phyloP scores from a whole-genome alignment of 1,284 basidiomycete genomes.

The Pisolithus thermaeus region DNA sequence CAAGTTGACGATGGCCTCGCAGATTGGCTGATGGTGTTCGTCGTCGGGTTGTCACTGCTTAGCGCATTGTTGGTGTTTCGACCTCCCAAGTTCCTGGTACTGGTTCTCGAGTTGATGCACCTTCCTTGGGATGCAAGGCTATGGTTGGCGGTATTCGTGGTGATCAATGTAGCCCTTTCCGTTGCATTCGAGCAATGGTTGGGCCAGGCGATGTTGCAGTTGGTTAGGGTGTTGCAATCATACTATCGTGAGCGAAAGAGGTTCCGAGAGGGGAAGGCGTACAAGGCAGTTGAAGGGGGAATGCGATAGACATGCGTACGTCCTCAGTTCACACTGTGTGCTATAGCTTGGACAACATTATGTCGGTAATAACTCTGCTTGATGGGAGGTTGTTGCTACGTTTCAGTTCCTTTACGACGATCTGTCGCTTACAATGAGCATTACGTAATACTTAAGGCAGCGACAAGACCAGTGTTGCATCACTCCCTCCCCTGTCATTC shows the following conservation, averaged over 20 bases:
- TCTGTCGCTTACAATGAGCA: no score
- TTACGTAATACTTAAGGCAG: no score
- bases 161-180: slow-evolving; percentile 70
- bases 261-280: slow-evolving; percentile 55
- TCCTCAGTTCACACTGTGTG: not conserved
- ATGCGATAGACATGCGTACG: slow-evolving; percentile 35
- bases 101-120: slow-evolving; percentile 74
- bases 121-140: slow-evolving; percentile 70
- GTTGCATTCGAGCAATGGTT: slow-evolving; percentile 81
- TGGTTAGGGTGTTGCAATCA: slow-evolving; percentile 45
- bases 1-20: slow-evolving; percentile 8
- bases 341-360: not conserved
- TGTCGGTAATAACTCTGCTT: not conserved
- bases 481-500: not conserved
- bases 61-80: slow-evolving; percentile 71
- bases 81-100: slow-evolving; percentile 57
- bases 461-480: no score
- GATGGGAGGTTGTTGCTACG: no score
- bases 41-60: slow-evolving; percentile 62
- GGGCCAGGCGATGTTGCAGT: slow-evolving; percentile 51
- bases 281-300: slow-evolving; percentile 68
- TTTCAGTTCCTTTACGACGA: no score
- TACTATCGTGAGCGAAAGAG: slow-evolving; percentile 43
- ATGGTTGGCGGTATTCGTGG: slow-evolving; percentile 65
- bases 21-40: slow-evolving; percentile 77